Conservation (phyloP, 257 asterid species). For the Solanum habrochaites region DNA sequence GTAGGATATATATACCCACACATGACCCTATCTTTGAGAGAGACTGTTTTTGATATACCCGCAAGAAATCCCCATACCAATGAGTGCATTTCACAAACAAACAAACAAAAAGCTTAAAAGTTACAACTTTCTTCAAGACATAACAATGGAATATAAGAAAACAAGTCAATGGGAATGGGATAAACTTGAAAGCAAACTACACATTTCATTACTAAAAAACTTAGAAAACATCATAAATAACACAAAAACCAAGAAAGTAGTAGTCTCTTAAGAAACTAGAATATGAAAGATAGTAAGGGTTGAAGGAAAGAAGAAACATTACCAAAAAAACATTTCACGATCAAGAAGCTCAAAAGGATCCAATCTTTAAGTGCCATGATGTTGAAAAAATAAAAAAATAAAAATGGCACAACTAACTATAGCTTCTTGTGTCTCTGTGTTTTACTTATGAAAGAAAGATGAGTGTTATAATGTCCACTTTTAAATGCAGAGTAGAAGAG, state of each 20-base stretch:
- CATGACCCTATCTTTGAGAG: not conserved
- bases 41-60: not conserved
- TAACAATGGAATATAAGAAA: not conserved
- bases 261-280: not conserved
- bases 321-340: slow-evolving; percentile 18
- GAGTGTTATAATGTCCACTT: not conserved
- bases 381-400: not conserved
- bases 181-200: not conserved
- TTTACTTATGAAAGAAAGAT: not conserved
- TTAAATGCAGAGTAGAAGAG: not conserved
- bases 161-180: not conserved
- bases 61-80: not conserved
- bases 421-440: not conserved
- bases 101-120: not conserved
- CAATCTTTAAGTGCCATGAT: not conserved
- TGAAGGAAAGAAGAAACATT: not conserved
- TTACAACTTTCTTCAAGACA: not conserved
- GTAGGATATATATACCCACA: not conserved
- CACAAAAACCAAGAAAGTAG: not conserved
- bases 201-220: not conserved
- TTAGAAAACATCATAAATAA: not conserved
- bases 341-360: slow-evolving; percentile 10
- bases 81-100: not conserved
- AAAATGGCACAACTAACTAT: not conserved
- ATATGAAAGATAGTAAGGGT: not conserved